Conservation (phyloP, 495 filamentous ascomycete species). For the Parathielavia appendiculata region DNA sequence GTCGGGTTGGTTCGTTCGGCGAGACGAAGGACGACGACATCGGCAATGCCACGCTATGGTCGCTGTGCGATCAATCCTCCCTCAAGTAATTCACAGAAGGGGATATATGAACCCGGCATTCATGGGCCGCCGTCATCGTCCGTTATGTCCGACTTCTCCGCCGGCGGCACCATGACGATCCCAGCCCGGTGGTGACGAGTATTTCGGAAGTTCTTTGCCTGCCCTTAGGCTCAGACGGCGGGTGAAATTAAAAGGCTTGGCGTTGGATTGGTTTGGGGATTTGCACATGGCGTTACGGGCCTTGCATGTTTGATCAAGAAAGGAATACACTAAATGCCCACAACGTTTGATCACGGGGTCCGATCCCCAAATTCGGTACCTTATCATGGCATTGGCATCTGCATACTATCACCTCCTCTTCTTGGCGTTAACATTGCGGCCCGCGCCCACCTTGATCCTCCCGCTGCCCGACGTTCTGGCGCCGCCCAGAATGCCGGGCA, state of each 20-base stretch:
- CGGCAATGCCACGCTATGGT: too few relatives aligned
- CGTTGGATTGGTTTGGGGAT: constrained; percentile 11
- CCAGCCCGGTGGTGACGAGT: background rate
- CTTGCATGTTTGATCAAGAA: constrained; percentile 6
- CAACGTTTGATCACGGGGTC: background rate
- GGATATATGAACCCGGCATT: too few relatives aligned
- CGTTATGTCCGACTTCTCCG: too few relatives aligned
- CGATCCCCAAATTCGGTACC: background rate
- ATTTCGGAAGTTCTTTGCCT: background rate
- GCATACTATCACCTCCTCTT: constrained; percentile 27
- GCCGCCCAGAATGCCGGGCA: constrained; percentile 81
- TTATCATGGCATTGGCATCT: background rate
- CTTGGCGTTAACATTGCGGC: constrained; percentile 80
- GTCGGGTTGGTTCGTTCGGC: background rate
- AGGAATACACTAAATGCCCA: constrained; percentile 4
- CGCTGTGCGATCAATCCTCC: too few relatives aligned
- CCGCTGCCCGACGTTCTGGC: constrained; percentile 59
- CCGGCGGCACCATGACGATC: background rate
- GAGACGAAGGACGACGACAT: too few relatives aligned
- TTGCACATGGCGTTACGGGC: constrained; percentile 13
- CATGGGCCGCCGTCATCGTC: too few relatives aligned
- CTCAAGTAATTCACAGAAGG: too few relatives aligned
- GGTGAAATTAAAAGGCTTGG: constrained; percentile 3
- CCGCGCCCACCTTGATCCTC: constrained; percentile 75
- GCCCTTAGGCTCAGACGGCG: background rate